phyloP scores from a whole-genome alignment of 169 alveolate species.

The Plasmodium ovale region DNA sequence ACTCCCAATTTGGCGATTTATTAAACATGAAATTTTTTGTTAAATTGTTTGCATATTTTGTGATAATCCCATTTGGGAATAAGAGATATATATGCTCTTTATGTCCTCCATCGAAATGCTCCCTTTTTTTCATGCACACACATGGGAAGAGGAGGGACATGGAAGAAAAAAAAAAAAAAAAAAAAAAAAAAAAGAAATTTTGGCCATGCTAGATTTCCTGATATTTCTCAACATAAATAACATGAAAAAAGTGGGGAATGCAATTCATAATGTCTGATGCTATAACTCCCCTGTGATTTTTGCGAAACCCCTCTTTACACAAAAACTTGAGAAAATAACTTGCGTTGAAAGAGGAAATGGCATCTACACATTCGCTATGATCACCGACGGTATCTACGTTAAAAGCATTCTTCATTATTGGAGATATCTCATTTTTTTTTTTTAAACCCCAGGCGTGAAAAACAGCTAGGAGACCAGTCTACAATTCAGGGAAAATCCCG shows the following conservation, averaged over 20 bases:
- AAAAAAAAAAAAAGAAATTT: no score
- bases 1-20: no score
- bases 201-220: no score
- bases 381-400: constrained; percentile 84
- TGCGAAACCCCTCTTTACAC: constrained; percentile 75
- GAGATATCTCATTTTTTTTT: constrained; percentile 82
- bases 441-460: constrained; percentile 83
- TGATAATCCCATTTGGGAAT: no score
- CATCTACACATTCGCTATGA: constrained; percentile 70
- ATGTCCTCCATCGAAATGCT: no score
- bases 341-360: constrained; percentile 74
- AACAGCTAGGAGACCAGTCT: constrained; percentile 87
- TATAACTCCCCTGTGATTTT: constrained; percentile 64
- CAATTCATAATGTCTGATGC: constrained; percentile 79
- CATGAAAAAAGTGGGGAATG: constrained; percentile 72
- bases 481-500: constrained; percentile 56
- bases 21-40: no score
- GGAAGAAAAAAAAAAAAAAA: no score
- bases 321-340: constrained; percentile 68
- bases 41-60: no score
- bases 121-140: no score
- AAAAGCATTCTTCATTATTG: constrained; percentile 91
- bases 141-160: no score
- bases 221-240: not conserved
- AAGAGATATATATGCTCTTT: no score